These are phyloP conservation scores for Craspedostauros australis DNA, from an alignment of 108 stramenopile genomes.

Conservation along the genomic window DNA sequence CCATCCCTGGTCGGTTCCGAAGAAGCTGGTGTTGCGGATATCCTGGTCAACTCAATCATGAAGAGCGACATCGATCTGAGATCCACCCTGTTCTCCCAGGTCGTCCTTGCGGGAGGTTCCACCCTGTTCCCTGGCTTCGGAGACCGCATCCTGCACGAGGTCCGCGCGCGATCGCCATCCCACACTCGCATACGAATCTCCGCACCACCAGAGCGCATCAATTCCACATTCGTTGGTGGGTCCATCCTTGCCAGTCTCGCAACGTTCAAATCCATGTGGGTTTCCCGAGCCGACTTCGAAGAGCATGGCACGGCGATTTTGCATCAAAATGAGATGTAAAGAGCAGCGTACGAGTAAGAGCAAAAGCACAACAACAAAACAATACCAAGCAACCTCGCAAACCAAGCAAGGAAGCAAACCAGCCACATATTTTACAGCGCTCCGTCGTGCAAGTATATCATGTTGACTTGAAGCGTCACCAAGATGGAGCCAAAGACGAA, in stretches of 20 bases:
- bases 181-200: slow-evolving; percentile 87
- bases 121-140: slow-evolving; percentile 91
- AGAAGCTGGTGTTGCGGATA: slow-evolving; percentile 82
- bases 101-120: slow-evolving; percentile 94
- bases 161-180: slow-evolving; percentile 74
- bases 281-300: slow-evolving; percentile 87
- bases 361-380: background rate
- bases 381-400: too few relatives aligned
- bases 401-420: too few relatives aligned
- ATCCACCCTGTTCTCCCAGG: slow-evolving; percentile 87
- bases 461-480: too few relatives aligned
- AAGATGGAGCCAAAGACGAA: too few relatives aligned
- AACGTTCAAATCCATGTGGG: slow-evolving; percentile 98
- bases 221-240: slow-evolving; percentile 93
- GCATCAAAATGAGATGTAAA: slow-evolving; percentile 67
- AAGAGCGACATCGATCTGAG: slow-evolving; percentile 91
- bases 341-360: background rate
- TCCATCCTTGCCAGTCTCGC: slow-evolving; percentile 96
- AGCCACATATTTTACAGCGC: too few relatives aligned
- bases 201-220: slow-evolving; percentile 85
- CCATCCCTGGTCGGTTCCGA: slow-evolving; percentile 91
- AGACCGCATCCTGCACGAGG: slow-evolving; percentile 90
- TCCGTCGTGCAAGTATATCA: too few relatives aligned
- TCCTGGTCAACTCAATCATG: slow-evolving; percentile 79
- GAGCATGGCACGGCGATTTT: slow-evolving; percentile 86